phyloP scores from a whole-genome alignment of 345 rosid species.

The Melaleuca alternifolia region DNA sequence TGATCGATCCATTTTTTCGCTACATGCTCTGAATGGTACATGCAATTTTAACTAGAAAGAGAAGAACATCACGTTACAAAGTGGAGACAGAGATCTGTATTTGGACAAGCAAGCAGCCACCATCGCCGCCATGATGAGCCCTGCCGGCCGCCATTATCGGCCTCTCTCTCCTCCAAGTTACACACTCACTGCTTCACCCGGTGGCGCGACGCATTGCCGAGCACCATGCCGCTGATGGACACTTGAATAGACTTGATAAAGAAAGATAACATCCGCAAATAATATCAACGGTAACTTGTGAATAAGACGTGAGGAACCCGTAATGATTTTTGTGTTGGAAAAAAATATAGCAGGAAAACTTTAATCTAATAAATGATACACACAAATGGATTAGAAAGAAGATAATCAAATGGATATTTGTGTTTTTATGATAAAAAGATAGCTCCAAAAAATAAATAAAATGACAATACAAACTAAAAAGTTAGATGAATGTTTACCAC shows the following conservation, averaged over 20 bases:
- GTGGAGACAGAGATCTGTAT: background rate
- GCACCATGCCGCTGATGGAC: background rate
- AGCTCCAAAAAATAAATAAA: background rate
- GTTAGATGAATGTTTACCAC: background rate
- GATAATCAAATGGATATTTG: background rate
- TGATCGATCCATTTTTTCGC: background rate
- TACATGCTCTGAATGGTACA: background rate
- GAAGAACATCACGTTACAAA: background rate
- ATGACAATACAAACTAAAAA: background rate
- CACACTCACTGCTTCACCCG: background rate
- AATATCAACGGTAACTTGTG: background rate
- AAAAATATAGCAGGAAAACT: background rate
- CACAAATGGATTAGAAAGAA: background rate
- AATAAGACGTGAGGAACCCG: background rate
- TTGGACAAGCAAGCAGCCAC: background rate
- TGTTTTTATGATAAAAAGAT: background rate
- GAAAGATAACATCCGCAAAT: background rate
- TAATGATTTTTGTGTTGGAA: background rate
- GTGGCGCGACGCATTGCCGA: rapidly evolving
- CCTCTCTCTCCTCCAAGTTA: background rate
- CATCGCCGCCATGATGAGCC: background rate
- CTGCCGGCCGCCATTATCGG: background rate
- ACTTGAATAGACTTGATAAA: background rate
- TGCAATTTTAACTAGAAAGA: no score
- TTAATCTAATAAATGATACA: background rate